These are phyloP conservation scores for Fusarium piperis DNA, from an alignment of 2,329 filamentous ascomycete species.

Conservation along the genomic window DNA sequence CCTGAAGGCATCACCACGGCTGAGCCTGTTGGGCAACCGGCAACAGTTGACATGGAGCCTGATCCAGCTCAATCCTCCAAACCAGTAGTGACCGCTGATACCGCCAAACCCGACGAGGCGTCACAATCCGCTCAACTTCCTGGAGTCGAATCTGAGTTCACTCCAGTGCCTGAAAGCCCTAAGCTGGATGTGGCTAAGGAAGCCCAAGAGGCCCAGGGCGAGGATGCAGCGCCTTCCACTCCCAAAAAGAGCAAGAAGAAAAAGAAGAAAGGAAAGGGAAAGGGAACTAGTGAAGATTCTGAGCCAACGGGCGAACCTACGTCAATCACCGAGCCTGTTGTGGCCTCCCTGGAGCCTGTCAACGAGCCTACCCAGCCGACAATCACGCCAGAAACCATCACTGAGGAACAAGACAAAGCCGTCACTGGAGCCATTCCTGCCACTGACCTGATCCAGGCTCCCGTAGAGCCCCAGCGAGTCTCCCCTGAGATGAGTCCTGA, in stretches of 20 bases:
- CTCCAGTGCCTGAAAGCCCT: background rate
- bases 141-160: background rate
- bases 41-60: background rate
- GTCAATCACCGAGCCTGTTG: background rate
- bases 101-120: background rate
- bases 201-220: background rate
- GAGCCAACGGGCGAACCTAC: background rate
- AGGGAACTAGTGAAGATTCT: background rate
- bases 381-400: background rate
- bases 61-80: background rate
- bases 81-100: background rate
- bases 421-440: background rate
- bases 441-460: background rate
- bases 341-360: background rate
- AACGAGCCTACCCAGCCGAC: background rate
- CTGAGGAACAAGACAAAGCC: background rate
- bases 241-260: slow-evolving; percentile 9
- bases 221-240: background rate
- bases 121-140: background rate
- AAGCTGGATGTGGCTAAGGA: background rate
- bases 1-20: background rate
- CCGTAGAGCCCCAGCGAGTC: background rate
- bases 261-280: slow-evolving; percentile 1
- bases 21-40: background rate
- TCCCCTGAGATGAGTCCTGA: background rate